These are phyloP conservation scores for Pythium brassicae DNA, from an alignment of 352 stramenopile species.

Conservation along the genomic window DNA sequence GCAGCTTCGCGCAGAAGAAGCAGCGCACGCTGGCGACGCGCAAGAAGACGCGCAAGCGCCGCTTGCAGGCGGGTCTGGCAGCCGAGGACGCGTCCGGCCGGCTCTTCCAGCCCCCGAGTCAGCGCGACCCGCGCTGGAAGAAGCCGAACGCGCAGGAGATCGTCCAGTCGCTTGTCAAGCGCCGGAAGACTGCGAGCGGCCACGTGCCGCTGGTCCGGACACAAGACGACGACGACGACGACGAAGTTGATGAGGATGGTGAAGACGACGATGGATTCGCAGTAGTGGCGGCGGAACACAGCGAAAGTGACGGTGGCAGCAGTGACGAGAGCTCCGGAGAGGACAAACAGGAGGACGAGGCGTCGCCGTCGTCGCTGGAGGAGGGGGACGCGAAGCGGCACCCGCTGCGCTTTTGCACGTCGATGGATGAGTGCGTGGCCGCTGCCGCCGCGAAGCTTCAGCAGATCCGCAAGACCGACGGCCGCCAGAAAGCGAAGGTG, in stretches of 20 bases:
- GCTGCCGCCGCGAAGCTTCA: conserved; percentile 35
- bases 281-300: conserved; percentile 15
- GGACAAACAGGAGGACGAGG: conserved; percentile 13
- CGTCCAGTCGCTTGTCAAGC: conserved; percentile 32
- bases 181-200: conserved; percentile 27
- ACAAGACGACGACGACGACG: conserved; percentile 17
- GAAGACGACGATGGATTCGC: conserved; percentile 17
- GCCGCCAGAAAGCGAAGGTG: conserved; percentile 63
- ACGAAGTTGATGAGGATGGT: conserved; percentile 14
- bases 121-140: conserved; percentile 69
- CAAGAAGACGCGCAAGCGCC: conserved; percentile 78
- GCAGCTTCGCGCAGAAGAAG: conserved; percentile 85
- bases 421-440: conserved; percentile 44
- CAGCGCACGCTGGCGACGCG: conserved; percentile 71
- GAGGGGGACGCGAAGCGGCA: conserved; percentile 22
- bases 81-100: conserved; percentile 65
- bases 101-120: conserved; percentile 68
- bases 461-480: conserved; percentile 50
- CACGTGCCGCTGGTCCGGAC: not conserved
- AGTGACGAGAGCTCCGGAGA: conserved; percentile 8
- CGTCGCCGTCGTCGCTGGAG: conserved; percentile 16
- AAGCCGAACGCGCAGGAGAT: conserved; percentile 46
- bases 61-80: conserved; percentile 48
- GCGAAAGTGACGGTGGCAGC: conserved; percentile 12
- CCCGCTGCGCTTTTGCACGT: conserved; percentile 35